Base-by-base conservation (phyloP, 257 asterid genomes). In the Rubia yunnanensis region DNA sequence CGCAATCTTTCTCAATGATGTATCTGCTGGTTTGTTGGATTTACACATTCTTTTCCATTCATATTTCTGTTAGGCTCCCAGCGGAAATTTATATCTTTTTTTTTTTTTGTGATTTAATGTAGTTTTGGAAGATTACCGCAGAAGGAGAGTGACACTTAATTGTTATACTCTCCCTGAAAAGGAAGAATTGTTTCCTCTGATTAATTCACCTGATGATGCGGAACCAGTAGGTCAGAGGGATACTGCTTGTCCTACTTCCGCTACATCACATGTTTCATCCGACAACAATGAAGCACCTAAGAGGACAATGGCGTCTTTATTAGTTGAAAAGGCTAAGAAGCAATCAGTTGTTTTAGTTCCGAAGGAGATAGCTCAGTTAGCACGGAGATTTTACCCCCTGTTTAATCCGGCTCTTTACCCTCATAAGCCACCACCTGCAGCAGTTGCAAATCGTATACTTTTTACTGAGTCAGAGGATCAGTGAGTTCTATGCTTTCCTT, bases 401-500 rank as follows among this genome's bases (percentile, higher is more conserved):
- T 90, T 94, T 76, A 94, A 94, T 81, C 89, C 99, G 8, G 82
- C 88, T 46, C 86, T 94, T 69, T 94, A 85, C 78, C 99, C 99
- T 61, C 92, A 83, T 77, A 85, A 88, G 82, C 94, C 97, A 76
- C 97, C 99, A 44, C 91, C 89, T 44, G 80, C 88, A 27, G 20
- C 94, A 64, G 78, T 86, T 76, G 91, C 85, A 61, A 90, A 79
- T 64, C 90, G 99, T 66, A 88, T 94, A 73, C 97, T 90, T 73
- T 94, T 94, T 81, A 94, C 97, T 36, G 95, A 94, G 66, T 77
- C 96, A 6, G 99, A 94, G 84, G 99, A 94, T 81, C 94, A 85
- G 99, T 94, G 86, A 90, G 99, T 94, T 83, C 76, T 76, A 67
- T 80, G 77, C 82, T 69, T 84, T 73, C 73, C 59, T 68, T 73